These are phyloP conservation scores for Cercospora zeina DNA, from an alignment of 2,329 filamentous ascomycete genomes.

Conservation along the genomic window DNA sequence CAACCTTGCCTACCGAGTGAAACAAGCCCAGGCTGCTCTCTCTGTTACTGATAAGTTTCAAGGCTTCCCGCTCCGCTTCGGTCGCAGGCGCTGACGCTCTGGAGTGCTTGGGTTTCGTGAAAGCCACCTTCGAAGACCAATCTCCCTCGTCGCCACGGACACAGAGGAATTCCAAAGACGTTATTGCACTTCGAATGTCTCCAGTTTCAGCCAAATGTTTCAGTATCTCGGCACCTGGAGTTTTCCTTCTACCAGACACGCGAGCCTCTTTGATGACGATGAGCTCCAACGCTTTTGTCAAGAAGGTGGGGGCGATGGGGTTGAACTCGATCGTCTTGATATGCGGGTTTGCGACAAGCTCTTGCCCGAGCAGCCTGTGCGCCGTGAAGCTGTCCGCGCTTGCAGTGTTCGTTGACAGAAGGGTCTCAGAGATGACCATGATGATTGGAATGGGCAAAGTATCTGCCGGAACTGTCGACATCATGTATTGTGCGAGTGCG, in stretches of 20 bases:
- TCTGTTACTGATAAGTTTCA: slow-evolving; percentile 79
- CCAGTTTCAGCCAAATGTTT: slow-evolving; percentile 81
- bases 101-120: slow-evolving; percentile 66
- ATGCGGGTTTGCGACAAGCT: slow-evolving; percentile 78
- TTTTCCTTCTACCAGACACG: slow-evolving; percentile 70
- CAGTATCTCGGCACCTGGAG: slow-evolving; percentile 75
- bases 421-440: slow-evolving; percentile 87
- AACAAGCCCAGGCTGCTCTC: slow-evolving; percentile 93
- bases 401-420: slow-evolving; percentile 80
- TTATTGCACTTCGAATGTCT: slow-evolving; percentile 89
- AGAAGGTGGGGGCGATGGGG: slow-evolving; percentile 78
- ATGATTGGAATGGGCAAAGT: slow-evolving; percentile 62
- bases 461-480: slow-evolving; percentile 44
- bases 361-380: slow-evolving; percentile 81
- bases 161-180: slow-evolving; percentile 88
- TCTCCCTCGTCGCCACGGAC: slow-evolving; percentile 73
- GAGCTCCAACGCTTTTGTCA: slow-evolving; percentile 79
- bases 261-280: slow-evolving; percentile 83
- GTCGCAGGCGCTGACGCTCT: slow-evolving; percentile 65
- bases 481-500: slow-evolving; percentile 72
- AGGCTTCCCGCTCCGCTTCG: slow-evolving; percentile 72
- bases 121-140: slow-evolving; percentile 72
- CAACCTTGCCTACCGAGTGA: slow-evolving; percentile 90
- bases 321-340: slow-evolving; percentile 89
- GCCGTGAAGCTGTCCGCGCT: slow-evolving; percentile 90